Evolutionary conservation across 805 yeast species (phyloP), one percentile per base, ranked within the genome.

Genomic region (Spathaspora hagerdaliae): DNA sequence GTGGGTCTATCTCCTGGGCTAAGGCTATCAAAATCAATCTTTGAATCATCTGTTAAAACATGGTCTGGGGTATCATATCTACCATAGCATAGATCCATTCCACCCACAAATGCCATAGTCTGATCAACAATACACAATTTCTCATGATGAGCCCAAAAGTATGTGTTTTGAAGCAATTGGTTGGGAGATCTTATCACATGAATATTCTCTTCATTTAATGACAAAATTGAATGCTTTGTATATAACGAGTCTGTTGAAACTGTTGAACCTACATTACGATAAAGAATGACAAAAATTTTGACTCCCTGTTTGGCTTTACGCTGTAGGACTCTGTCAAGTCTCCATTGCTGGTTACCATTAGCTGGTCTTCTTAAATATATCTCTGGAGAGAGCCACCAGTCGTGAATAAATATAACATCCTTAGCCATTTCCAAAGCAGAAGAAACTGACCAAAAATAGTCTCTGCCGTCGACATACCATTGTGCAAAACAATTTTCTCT

Each of bases 101-200:
- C 99, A 33, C 99, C 99, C 44, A 90, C 69, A 60, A 92, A 94
- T 2, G 95, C 95, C 38, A 90, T 77, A 0, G 91, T 83, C 52
- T 87, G 87, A 64, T 94, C 99, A 47, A 94, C 72, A 32, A 94
- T 78, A 49, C 91, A 82, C 46, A 94, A 64, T 59, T 94, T 94
- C 59, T 94, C 99, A 68, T 94, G 99, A 69, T 94, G 99, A 0
- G 99, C 99, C 99, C 99, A 94, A 61, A 94, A 95, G 57, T 82
- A 86, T 0, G 97, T 92, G 54, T 88, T 87, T 60, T 94, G 97
- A 44, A 88, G 68, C 61, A 94, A 79, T 62, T 94, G 99, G 55
- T 94, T 91, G 5, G 99, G 99, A 0, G 97, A 91, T 54, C 99
- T 79, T 49, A 94, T 78, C 11, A 92, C 90, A 64, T 87, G 92